phyloP scores from a whole-genome alignment of 345 rosid species.

The Hibiscus mutabilis region DNA sequence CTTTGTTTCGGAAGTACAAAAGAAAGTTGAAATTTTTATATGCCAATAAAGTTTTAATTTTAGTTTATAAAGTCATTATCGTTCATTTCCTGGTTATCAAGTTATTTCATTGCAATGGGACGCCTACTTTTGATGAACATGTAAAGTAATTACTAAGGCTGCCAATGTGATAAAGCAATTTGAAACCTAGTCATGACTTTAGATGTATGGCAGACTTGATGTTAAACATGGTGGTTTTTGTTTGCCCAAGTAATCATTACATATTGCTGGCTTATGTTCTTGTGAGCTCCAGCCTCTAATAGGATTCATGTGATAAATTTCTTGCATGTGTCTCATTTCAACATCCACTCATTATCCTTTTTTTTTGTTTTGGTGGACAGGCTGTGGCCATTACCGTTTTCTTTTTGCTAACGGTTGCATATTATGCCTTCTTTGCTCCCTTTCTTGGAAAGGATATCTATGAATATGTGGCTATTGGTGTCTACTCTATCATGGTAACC shows the following conservation, averaged over 20 bases:
- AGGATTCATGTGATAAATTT: constrained; percentile 6
- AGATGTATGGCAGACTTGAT: background rate
- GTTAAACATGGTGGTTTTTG: background rate
- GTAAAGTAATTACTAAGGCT: background rate
- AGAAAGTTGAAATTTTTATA: background rate
- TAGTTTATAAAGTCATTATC: background rate
- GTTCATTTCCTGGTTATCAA: background rate
- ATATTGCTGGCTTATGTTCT: constrained; percentile 1
- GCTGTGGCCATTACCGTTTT: constrained; percentile 84
- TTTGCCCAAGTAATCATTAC: background rate
- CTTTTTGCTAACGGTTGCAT: constrained; percentile 67
- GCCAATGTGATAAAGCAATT: background rate
- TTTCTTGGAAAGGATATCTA: constrained; percentile 68
- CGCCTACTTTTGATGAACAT: background rate
- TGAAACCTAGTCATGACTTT: background rate
- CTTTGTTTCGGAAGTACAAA: background rate
- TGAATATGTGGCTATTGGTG: constrained; percentile 58
- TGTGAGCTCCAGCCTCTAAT: background rate
- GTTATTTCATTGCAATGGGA: background rate
- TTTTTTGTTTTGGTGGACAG: constrained; percentile 26
- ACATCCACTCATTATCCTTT: background rate
- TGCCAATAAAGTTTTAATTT: background rate
- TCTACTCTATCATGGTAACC: constrained; percentile 80
- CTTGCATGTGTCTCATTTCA: background rate
- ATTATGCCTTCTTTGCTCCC: constrained; percentile 91